Evolutionary conservation across 1,284 basidiomycete genomes (phyloP).

Genomic region (Schizopora paradoxa): DNA sequence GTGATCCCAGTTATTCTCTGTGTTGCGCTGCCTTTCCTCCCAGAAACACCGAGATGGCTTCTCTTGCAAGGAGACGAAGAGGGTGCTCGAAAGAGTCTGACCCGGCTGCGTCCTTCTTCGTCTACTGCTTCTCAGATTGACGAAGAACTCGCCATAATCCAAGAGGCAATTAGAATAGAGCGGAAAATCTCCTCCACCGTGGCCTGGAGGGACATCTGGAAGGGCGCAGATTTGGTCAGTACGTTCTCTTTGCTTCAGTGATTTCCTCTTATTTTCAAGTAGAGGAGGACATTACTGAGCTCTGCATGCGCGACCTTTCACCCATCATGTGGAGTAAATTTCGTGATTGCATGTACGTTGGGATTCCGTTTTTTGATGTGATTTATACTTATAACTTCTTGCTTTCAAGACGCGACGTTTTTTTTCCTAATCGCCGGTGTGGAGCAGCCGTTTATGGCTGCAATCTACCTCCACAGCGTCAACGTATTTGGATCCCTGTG

Average conservation of each 20-base stretch:
- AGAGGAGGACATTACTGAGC: constrained; percentile 19
- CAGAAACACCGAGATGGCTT: constrained; percentile 20
- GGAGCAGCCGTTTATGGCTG: constrained; percentile 18
- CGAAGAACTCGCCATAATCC: constrained; percentile 15
- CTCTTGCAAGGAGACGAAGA: constrained; percentile 12
- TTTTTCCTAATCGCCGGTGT: constrained; percentile 20
- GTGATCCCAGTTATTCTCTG: constrained; percentile 17
- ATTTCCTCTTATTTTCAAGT: too few relatives aligned
- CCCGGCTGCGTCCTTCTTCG: constrained; percentile 12
- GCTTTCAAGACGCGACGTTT: constrained; percentile 14
- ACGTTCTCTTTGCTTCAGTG: neutral
- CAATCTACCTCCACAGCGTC: constrained; percentile 17
- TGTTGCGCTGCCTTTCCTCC: constrained; percentile 16
- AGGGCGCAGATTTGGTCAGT: constrained; percentile 17
- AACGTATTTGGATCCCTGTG: constrained; percentile 14
- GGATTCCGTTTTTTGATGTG: neutral
- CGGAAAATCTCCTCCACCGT: constrained; percentile 1
- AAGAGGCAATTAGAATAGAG: constrained; percentile 14
- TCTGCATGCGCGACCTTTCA: constrained; percentile 18
- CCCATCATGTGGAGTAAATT: constrained; percentile 16
- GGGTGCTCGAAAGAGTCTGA: constrained; percentile 13
- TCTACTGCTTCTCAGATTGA: constrained; percentile 14
- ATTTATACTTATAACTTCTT: too few relatives aligned
- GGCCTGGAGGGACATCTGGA: constrained; percentile 18
- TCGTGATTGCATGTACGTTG: constrained; percentile 13